Evolutionary conservation across 2,329 filamentous ascomycete genomes (phyloP).

Genomic region (Delphinella strobiligena): DNA sequence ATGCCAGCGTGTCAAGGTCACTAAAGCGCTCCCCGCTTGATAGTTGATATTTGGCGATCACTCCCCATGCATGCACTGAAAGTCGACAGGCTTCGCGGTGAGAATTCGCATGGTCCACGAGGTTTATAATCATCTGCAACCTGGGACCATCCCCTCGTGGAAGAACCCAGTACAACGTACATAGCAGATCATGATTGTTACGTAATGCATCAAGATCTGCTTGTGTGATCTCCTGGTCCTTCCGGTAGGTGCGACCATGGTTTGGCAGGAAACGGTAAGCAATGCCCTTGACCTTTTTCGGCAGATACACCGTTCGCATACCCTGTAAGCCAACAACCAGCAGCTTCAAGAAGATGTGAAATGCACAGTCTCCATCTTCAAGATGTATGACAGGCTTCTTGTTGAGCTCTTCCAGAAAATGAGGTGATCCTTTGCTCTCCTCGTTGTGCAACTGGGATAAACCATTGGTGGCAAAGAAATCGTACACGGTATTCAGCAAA

Average conservation of each 20-base stretch:
- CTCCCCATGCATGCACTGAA: conserved; percentile 46
- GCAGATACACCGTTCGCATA: conserved; percentile 33
- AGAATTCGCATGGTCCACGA: conserved; percentile 45
- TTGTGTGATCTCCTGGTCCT: conserved; percentile 41
- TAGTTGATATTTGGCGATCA: conserved; percentile 44
- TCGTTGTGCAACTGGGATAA: conserved; percentile 42
- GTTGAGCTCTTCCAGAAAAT: conserved; percentile 41
- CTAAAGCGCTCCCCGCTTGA: conserved; percentile 37
- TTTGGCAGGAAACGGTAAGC: conserved; percentile 48
- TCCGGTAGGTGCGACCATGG: conserved; percentile 47
- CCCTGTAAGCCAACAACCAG: conserved; percentile 38
- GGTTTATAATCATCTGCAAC: conserved; percentile 37
- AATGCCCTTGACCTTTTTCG: conserved; percentile 44
- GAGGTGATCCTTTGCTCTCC: conserved; percentile 37
- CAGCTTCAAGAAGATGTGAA: conserved; percentile 48
- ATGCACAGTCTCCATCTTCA: conserved; percentile 39
- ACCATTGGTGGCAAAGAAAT: conserved; percentile 45
- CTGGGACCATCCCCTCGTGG: conserved; percentile 42
- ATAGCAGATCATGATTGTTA: conserved; percentile 51
- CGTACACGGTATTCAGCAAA: conserved; percentile 42
- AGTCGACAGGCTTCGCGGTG: conserved; percentile 49
- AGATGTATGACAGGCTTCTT: conserved; percentile 31
- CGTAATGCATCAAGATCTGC: conserved; percentile 45
- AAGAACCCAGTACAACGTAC: conserved; percentile 46
- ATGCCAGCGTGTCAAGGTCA: conserved; percentile 35